A percentile compares a stretch with the other conserved stretches of the same genome.
Conservation (phyloP, 768 basidiomycete species). For the Tulasnella sp. region DNA sequence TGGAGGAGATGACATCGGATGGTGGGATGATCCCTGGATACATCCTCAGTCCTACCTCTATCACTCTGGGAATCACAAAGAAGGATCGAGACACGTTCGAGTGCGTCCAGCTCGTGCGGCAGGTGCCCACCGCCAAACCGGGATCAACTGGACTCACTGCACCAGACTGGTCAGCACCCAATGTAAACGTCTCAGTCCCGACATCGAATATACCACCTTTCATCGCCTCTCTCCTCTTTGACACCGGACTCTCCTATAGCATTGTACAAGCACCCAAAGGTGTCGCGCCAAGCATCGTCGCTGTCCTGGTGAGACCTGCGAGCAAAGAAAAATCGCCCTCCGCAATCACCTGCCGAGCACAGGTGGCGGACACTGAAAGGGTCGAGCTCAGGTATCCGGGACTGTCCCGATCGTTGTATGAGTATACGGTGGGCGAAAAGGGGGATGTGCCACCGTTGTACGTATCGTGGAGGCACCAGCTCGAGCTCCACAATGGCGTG, state of each 20-base stretch:
- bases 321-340: too few species aligned
- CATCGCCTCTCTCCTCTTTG: slow-evolving; percentile 10
- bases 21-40: not conserved
- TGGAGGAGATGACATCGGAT: slow-evolving; percentile 2
- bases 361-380: not conserved
- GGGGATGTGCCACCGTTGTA: not conserved
- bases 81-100: slow-evolving; percentile 6
- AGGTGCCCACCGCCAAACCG: too few species aligned
- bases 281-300: not conserved
- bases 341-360: not conserved
- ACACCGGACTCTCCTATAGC: slow-evolving; percentile 3
- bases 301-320: not conserved
- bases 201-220: not conserved
- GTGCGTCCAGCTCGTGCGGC: not conserved
- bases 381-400: not conserved
- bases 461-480: slow-evolving; percentile 9
- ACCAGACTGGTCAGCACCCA: slow-evolving; percentile 5
- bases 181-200: not conserved
- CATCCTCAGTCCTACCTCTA: slow-evolving; percentile 5
- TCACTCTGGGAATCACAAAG: slow-evolving; percentile 8
- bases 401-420: not conserved
- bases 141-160: not conserved
- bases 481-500: not conserved
- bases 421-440: not conserved
- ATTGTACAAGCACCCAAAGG: slow-evolving; percentile 6